Evolutionary conservation across 164 flowering plant genomes (phyloP), one percentile per base, ranked within the genome.

Genomic region (Taxillus chinensis): DNA sequence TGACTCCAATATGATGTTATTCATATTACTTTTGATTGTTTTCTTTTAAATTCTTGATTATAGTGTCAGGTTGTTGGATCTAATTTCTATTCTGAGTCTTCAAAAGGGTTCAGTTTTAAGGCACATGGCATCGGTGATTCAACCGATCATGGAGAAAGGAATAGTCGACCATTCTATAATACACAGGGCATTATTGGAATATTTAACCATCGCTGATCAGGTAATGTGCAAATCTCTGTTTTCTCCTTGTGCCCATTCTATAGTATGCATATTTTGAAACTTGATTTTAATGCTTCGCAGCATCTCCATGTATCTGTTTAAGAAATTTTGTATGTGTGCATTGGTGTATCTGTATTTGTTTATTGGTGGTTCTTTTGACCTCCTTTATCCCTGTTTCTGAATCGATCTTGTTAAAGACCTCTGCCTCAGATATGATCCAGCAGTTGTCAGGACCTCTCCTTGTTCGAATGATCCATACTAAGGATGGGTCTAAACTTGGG

Each of bases 141-240:
- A 86, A 67, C 95, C 99, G 59, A 78, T 93, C 67, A 64, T 90
- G 64, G 97, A 89, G 78, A 93, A 93, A 72, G 99, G 96, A 54
- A 89, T 93, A 55, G 82, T 90, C 14, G 97, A 93, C 67, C 99
- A 93, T 72, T 86, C 96, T 63, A 93, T 93, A 62, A 75, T 87
- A 63, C 99, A 93, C 75, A 77, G 73, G 70, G 74, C 78, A 60
- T 55, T 93, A 12, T 54, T 86, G 62, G 99, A 93, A 71, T 93
- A 81, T 67, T 69, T 93, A 16, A 84, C 77, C 70, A 78, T 93
- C 64, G 99, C 95, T 50, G 89, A 83, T 72, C 64, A 82, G 95
- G 99, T 93, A 73, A 40, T 37, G 14, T 15, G 54, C 54, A 48
- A 48, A 14, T 54, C 5, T 48, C 3, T 52, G 11, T 57, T 13